Evolutionary conservation across 768 basidiomycete species (phyloP), one percentile per base, ranked within the genome.

Genomic region (Termitomyces sp.): DNA sequence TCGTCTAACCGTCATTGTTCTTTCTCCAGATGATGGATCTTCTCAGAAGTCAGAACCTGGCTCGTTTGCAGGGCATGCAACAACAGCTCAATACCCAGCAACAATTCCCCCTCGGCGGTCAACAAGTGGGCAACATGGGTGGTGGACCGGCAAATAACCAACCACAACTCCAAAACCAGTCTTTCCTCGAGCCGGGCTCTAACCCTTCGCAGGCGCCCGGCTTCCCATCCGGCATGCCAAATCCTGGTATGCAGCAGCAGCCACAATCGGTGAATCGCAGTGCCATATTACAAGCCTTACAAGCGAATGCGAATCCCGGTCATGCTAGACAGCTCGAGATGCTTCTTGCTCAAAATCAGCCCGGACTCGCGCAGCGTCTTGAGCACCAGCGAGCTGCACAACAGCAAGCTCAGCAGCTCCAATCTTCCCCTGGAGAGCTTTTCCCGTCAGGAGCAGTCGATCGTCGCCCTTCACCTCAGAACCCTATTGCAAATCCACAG

Each of bases 271-370:
- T 27, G 10, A 52, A 35, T 70, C 74, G 47, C 71, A 71, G 67
- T 44, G 64, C 72, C 17, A 73, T 79, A 71, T 59, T 77, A 51
- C 76, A 77, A 37, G 63, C 71, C 3, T 64, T 76, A 38, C 66
- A 72, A 60, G 62, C 57, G 49, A 73, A 59, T 51, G 63, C 52
- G 50, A 72, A 58, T 52, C 70, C 57, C 19, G 60, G 58, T 63
- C 71, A 70, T 48, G 41, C 57, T 17, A 59, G 80, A 45, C 80
- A 80, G 66, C 68, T 84, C 25, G 81, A 80, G 46, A 72, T 81
- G 51, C 73, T 83, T 58, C 69, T 78, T 56, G 75, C 79, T 17
- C 78, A 78, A 56, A 75, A 77, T 62, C 78, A 79, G 59, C 70
- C 66, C 11, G 73, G 65, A 21, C 32, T 79, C 12, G 65, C 42